phyloP scores from a whole-genome alignment of 1,284 basidiomycete genomes.

The Apiotrichum mycotoxinovorans region DNA sequence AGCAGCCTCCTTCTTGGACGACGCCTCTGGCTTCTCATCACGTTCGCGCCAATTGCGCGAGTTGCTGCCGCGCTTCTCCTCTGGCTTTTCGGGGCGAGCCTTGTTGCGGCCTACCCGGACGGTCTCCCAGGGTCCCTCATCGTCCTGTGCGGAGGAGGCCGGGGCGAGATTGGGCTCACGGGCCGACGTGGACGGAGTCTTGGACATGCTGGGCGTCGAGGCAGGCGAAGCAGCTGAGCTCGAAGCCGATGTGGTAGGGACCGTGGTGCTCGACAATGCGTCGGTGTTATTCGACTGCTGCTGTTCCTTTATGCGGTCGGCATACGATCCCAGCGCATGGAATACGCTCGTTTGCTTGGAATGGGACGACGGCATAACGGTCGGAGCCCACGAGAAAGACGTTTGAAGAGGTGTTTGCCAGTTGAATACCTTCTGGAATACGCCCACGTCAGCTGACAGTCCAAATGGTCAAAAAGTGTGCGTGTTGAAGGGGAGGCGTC shows the following conservation, averaged over 20 bases:
- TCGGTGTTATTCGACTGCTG: conserved; percentile 3
- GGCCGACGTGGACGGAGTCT: neutral
- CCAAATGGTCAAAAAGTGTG: neutral
- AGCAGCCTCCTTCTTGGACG: conserved; percentile 5
- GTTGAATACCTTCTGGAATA: neutral
- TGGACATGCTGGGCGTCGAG: conserved; percentile 1
- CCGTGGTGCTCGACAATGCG: conserved; percentile 1
- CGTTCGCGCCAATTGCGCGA: conserved; percentile 29
- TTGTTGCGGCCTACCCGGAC: conserved; percentile 17
- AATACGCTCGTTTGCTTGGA: conserved; percentile 37
- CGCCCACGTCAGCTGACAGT: neutral
- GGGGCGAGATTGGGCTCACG: neutral
- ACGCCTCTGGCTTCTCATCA: conserved; percentile 10
- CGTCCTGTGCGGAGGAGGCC: conserved; percentile 4
- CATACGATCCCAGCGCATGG: conserved; percentile 46
- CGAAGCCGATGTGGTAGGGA: conserved; percentile 1
- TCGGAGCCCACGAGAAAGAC: neutral
- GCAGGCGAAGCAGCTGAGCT: conserved; percentile 10
- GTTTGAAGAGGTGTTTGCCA: neutral
- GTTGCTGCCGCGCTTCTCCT: conserved; percentile 35
- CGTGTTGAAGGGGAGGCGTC: neutral
- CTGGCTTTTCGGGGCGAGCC: conserved; percentile 13
- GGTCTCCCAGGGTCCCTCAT: conserved; percentile 15
- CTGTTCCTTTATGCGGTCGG: conserved; percentile 40
- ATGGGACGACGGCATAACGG: conserved; percentile 12